Evolutionary conservation across 176 grass and related monocot genomes (phyloP).

Genomic region (Oryza glumipatula): DNA sequence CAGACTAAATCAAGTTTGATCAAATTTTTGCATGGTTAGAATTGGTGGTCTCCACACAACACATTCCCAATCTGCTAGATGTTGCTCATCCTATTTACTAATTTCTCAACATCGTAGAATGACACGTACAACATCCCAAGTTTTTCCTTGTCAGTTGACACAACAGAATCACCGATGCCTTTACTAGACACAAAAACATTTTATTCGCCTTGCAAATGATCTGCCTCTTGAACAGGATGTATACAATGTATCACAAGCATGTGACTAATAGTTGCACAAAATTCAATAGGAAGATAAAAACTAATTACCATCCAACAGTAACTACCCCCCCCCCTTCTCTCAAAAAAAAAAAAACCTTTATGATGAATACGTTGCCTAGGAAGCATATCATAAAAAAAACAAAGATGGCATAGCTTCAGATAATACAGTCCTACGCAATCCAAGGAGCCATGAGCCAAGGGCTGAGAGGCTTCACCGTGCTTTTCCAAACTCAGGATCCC

Average conservation of each 20-base stretch:
- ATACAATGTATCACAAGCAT: not conserved
- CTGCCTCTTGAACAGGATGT: not conserved
- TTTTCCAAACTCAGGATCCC: conserved; percentile 56
- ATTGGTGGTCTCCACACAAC: not conserved
- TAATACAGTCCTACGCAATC: conserved; percentile 5
- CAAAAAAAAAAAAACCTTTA: not conserved
- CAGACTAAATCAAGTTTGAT: not conserved
- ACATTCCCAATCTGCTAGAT: not conserved
- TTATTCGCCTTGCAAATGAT: not conserved
- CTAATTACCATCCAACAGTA: conserved; percentile 3
- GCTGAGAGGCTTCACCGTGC: conserved; percentile 33
- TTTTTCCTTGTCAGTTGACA: not conserved
- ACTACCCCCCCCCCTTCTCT: not conserved
- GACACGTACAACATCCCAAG: too few relatives aligned
- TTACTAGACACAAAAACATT: not conserved
- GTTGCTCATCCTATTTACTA: not conserved
- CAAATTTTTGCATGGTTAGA: not conserved
- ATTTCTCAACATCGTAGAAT: not conserved
- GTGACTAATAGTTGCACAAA: conserved; percentile 28
- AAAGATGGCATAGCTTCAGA: conserved; percentile 29
- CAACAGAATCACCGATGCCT: not conserved
- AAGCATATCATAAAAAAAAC: conserved; percentile 27
- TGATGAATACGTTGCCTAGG: conserved; percentile 1
- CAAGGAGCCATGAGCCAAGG: conserved; percentile 4
- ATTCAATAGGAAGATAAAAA: conserved; percentile 14